Conservation (phyloP, 1,284 basidiomycete genomes). For the Coniferiporia weirii region DNA sequence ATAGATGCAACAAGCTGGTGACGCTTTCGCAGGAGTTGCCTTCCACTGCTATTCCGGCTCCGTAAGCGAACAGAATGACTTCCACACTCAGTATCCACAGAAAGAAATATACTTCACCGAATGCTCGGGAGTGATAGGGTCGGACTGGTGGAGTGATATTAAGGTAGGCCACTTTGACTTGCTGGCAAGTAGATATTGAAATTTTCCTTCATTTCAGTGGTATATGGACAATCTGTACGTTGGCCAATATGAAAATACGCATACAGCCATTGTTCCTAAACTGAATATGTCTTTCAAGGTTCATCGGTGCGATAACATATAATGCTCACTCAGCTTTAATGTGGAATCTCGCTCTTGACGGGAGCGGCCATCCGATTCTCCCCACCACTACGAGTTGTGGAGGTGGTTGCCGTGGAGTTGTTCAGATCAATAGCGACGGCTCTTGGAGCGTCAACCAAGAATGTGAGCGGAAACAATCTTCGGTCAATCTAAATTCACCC, state of each 20-base stretch:
- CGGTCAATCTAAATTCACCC: neutral
- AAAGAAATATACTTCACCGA: constrained; percentile 52
- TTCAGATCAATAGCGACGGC: constrained; percentile 58
- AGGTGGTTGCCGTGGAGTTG: constrained; percentile 60
- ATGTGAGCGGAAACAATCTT: constrained; percentile 36
- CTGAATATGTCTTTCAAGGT: constrained; percentile 12
- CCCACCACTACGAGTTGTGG: constrained; percentile 61
- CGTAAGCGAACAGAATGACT: constrained; percentile 36
- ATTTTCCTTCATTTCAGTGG: constrained; percentile 41
- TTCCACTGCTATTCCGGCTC: constrained; percentile 48
- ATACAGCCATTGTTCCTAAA: neutral
- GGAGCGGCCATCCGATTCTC: constrained; percentile 29
- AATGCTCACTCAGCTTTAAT: constrained; percentile 23
- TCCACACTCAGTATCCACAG: constrained; percentile 39
- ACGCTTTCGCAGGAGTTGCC: constrained; percentile 41
- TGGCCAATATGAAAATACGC: neutral
- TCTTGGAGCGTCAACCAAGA: constrained; percentile 66
- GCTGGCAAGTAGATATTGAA: constrained; percentile 10
- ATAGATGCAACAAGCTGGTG: constrained; percentile 44
- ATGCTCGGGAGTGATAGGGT: constrained; percentile 44
- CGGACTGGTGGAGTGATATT: constrained; percentile 77
- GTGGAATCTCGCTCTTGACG: constrained; percentile 25
- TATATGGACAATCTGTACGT: constrained; percentile 67
- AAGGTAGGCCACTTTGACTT: constrained; percentile 40
- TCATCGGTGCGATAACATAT: constrained; percentile 21